Evolutionary conservation across 345 rosid species (phyloP).

Genomic region (Excoecaria agallocha): DNA sequence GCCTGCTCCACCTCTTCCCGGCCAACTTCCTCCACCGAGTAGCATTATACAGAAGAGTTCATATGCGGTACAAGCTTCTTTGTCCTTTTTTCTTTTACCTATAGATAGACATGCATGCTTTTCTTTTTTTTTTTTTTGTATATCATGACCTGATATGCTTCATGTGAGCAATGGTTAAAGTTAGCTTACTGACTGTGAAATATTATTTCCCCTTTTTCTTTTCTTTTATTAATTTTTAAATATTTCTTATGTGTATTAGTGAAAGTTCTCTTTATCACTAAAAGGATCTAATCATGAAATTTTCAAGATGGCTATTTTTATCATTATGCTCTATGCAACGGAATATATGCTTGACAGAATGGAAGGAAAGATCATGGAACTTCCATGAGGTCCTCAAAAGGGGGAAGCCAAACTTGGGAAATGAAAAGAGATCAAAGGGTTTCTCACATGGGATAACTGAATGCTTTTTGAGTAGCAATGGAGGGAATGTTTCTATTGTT

Average conservation of each 20-base stretch:
- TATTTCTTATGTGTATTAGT: background rate
- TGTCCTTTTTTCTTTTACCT: conserved; percentile 2
- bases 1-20: conserved; percentile 44
- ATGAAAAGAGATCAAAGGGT: background rate
- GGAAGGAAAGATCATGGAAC: background rate
- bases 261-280: background rate
- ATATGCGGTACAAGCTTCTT: conserved; percentile 46
- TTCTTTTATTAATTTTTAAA: background rate
- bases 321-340: background rate
- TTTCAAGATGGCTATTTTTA: no score
- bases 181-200: background rate
- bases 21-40: conserved; percentile 52
- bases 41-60: conserved; percentile 46
- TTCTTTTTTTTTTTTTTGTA: background rate
- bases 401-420: background rate
- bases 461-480: background rate
- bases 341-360: no score
- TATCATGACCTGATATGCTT: conserved; percentile 2
- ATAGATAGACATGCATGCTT: background rate
- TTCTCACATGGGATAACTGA: background rate
- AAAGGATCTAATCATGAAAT: background rate
- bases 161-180: background rate
- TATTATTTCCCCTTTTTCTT: background rate
- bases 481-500: background rate
- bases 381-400: background rate